A percentile compares a stretch with the other conserved stretches of the same genome.
phyloP scores from a whole-genome alignment of 2,329 filamentous ascomycete species.

The Coccinonectria pachysandricola region DNA sequence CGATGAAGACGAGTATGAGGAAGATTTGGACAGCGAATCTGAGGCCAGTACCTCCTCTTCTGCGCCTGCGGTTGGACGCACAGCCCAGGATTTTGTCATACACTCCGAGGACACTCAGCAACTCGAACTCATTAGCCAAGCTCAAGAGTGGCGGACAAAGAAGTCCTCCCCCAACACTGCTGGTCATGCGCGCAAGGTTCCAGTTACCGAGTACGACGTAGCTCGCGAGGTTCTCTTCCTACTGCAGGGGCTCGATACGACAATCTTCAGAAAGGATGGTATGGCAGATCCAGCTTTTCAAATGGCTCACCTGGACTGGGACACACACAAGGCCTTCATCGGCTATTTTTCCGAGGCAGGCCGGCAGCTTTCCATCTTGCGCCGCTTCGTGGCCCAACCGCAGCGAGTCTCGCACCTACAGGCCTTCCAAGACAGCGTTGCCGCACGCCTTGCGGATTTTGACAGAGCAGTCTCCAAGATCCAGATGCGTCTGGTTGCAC shows the following conservation, averaged over 20 bases:
- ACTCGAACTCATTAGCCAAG: constrained; percentile 20
- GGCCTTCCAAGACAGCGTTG: constrained; percentile 57
- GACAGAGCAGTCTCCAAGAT: constrained; percentile 48
- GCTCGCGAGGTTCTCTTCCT: constrained; percentile 76
- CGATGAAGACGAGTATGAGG: constrained; percentile 33
- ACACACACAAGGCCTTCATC: constrained; percentile 39
- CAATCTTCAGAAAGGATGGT: constrained; percentile 48
- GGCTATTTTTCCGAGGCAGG: constrained; percentile 37
- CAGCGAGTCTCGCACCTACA: constrained; percentile 53
- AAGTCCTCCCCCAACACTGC: constrained; percentile 25
- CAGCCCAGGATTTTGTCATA: constrained; percentile 25
- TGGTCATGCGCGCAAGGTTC: constrained; percentile 27
- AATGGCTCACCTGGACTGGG: constrained; percentile 37
- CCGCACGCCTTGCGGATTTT: constrained; percentile 45
- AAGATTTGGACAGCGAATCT: constrained; percentile 28
- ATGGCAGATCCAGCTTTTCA: constrained; percentile 32
- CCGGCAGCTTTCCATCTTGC: constrained; percentile 34
- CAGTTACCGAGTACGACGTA: constrained; percentile 60
- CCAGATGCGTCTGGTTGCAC: constrained; percentile 50
- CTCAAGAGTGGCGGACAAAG: constrained; percentile 26
- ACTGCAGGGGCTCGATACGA: constrained; percentile 68
- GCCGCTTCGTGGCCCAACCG: constrained; percentile 30
- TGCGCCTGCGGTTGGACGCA: constrained; percentile 11
- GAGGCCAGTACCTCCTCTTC: constrained; percentile 22
- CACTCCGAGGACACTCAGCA: constrained; percentile 22